Evolutionary conservation across 148 eudicot genomes (phyloP).

Genomic region (Rhododendron simsii): DNA sequence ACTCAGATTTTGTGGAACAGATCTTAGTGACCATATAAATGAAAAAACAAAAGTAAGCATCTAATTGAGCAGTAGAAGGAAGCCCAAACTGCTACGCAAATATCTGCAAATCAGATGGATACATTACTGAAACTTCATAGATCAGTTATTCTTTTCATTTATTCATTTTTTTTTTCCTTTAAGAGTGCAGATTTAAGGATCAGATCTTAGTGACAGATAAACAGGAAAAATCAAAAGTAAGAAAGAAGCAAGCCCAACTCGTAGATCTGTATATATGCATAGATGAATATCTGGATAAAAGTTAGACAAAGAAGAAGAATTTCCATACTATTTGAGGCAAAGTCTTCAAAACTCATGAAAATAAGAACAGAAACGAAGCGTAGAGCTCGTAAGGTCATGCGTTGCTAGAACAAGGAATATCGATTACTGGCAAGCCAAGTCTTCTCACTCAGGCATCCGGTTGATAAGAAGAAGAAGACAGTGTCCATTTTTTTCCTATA

Average conservation of each 20-base stretch:
- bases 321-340: too few relatives aligned
- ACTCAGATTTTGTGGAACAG: neutral
- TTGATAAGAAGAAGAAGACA: too few relatives aligned
- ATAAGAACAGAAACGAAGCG: too few relatives aligned
- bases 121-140: neutral
- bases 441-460: too few relatives aligned
- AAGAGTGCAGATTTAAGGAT: neutral
- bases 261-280: neutral
- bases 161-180: neutral
- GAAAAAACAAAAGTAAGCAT: neutral
- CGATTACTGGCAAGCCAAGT: too few relatives aligned
- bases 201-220: neutral
- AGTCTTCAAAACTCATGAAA: too few relatives aligned
- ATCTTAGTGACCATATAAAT: neutral
- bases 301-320: neutral
- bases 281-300: neutral
- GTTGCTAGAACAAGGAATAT: too few relatives aligned
- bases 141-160: neutral
- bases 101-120: neutral
- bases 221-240: neutral
- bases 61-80: neutral
- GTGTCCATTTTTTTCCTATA: neutral
- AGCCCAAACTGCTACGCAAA: neutral
- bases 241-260: neutral
- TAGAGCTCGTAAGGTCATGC: too few relatives aligned